phyloP scores from a whole-genome alignment of 805 yeast species.

The Pichia membranifaciens region DNA sequence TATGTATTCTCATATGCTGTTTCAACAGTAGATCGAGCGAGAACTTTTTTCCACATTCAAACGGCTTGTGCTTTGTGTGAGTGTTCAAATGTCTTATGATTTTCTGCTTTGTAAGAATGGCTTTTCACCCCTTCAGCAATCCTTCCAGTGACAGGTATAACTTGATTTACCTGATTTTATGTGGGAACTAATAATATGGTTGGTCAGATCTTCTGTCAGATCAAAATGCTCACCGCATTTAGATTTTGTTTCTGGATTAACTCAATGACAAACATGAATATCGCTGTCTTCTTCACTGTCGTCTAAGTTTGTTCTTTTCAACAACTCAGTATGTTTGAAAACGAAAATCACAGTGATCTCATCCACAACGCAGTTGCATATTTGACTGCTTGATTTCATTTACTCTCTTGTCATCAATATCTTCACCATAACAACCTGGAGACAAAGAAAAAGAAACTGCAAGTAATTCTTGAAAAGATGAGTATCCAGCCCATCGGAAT shows the following conservation, averaged over 20 bases:
- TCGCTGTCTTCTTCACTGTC: constrained; percentile 7
- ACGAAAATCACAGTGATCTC: constrained; percentile 67
- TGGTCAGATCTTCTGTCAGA: constrained; percentile 56
- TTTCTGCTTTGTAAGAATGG: constrained; percentile 82
- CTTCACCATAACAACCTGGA: neutral
- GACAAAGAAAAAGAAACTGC: constrained; percentile 17
- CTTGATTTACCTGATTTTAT: constrained; percentile 65
- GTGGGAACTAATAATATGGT: constrained; percentile 65
- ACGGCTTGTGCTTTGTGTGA: constrained; percentile 83
- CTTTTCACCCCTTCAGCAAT: constrained; percentile 59
- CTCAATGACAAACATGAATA: constrained; percentile 36
- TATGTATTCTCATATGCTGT: constrained; percentile 79
- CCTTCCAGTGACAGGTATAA: constrained; percentile 73
- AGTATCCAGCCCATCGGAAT: constrained; percentile 37
- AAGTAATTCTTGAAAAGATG: constrained; percentile 51
- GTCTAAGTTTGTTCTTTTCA: constrained; percentile 2
- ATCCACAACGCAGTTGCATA: constrained; percentile 52
- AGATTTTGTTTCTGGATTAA: constrained; percentile 15
- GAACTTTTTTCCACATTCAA: constrained; percentile 58
- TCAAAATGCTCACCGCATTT: constrained; percentile 47
- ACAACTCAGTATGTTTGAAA: constrained; percentile 27
- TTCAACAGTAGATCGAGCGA: constrained; percentile 71
- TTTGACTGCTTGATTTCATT: neutral
- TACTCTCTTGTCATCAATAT: neutral
- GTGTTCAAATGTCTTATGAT: constrained; percentile 78